phyloP scores from a whole-genome alignment of 2,329 filamentous ascomycete genomes.

The Ascochyta fabae region DNA sequence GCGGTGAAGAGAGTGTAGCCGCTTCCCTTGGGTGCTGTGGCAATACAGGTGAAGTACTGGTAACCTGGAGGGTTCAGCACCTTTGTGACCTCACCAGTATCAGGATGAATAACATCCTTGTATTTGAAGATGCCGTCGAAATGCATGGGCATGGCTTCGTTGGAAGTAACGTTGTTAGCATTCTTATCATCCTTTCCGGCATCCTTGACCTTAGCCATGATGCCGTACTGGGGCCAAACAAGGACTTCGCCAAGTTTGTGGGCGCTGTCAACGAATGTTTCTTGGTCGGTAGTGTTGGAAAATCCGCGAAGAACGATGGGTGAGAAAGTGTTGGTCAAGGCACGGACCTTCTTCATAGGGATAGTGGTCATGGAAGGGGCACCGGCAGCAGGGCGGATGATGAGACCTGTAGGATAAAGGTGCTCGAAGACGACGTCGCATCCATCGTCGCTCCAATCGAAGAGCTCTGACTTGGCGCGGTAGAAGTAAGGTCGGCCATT shows the following conservation, averaged over 20 bases:
- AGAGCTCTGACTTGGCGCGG: slow-evolving; percentile 29
- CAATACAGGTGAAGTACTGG: slow-evolving; percentile 60
- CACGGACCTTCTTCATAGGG: slow-evolving; percentile 54
- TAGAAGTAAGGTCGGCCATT: slow-evolving; percentile 34
- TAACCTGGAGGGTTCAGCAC: slow-evolving; percentile 47
- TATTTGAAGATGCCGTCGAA: slow-evolving; percentile 65
- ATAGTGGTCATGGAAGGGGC: slow-evolving; percentile 53
- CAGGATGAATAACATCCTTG: slow-evolving; percentile 44
- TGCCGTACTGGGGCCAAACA: slow-evolving; percentile 61
- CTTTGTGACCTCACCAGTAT: slow-evolving; percentile 53
- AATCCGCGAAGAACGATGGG: slow-evolving; percentile 63
- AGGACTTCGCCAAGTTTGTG: slow-evolving; percentile 57
- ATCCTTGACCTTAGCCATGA: slow-evolving; percentile 67
- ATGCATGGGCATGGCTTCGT: slow-evolving; percentile 61
- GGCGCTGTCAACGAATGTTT: slow-evolving; percentile 56
- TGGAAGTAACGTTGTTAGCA: slow-evolving; percentile 61
- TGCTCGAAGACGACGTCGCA: slow-evolving; percentile 28
- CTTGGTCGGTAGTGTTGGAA: slow-evolving; percentile 53
- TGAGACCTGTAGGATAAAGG: slow-evolving; percentile 32
- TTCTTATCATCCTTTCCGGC: slow-evolving; percentile 56
- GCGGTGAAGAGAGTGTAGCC: slow-evolving; percentile 63
- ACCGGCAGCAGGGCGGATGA: slow-evolving; percentile 17
- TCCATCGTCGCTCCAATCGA: slow-evolving; percentile 13
- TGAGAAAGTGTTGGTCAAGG: slow-evolving; percentile 58
- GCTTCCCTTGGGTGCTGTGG: slow-evolving; percentile 56